Evolutionary conservation across 805 yeast genomes (phyloP), one percentile per base, ranked within the genome.

Genomic region (Teunomyces aglyptinius): DNA sequence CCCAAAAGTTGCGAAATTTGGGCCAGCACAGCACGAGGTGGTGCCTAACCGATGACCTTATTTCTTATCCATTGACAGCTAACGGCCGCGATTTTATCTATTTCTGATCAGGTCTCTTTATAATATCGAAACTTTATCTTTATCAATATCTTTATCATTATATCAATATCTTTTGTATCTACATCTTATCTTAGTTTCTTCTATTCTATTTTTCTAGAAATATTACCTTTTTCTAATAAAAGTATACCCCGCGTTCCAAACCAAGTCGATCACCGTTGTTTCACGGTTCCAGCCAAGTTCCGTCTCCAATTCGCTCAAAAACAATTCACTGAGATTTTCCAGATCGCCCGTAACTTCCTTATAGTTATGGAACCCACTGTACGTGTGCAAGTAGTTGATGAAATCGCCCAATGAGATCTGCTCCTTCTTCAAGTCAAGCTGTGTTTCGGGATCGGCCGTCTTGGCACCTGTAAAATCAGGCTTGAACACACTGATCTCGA

Each of bases 351-450:
- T 67, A 1, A 58, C 64, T 15, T 66, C 65, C 41, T 66, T 64
- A 78, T 81, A 85, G 35, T 68, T 70, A 63, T 83, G 88, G 60
- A 77, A 80, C 1, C 87, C 77, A 57, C 94, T 85, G 76, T 83
- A 85, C 0, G 96, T 86, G n/a, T 70, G 64, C 19, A 85, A 58
- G 60, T 88, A 86, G 15, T 71, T 62, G 3, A 70, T 61, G 52
- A 76, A 81, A 4, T 71, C 80, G 4, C 54, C 60, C 29, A 89
- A 48, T 0, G 80, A 65, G 32, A 75, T 63, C 12, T 66, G 59
- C 45, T 67, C 62, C 41, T 69, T 70, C 19, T 38, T 45, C 38
- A 61, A 46, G 18, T 45, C 52, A 41, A 72, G 57, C 35, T 58
- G 63, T 12, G 63, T 54, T 41, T 67, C 65, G 0, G 47, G 35